Evolutionary conservation across 805 yeast genomes (phyloP).

Genomic region (Candida tibetensis): DNA sequence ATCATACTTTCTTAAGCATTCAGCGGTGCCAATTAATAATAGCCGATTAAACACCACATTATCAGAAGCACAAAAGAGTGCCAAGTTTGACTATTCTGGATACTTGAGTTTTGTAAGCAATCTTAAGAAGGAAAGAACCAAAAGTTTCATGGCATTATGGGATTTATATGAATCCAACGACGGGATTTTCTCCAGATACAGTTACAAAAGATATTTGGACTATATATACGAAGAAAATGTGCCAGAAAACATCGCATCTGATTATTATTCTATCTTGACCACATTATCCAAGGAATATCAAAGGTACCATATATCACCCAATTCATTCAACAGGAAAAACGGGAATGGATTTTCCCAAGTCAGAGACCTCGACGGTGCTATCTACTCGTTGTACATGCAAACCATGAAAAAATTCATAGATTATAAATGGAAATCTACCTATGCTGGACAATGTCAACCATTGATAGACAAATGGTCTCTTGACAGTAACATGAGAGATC

Average conservation of each 20-base stretch:
- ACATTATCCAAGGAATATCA: constrained; percentile 12
- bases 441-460: constrained; percentile 28
- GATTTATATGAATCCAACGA: constrained; percentile 25
- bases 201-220: constrained; percentile 23
- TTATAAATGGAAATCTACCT: constrained; percentile 24
- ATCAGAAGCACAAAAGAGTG: constrained; percentile 28
- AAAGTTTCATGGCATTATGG: constrained; percentile 34
- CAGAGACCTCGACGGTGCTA: constrained; percentile 7
- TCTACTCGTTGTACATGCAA: constrained; percentile 14
- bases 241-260: constrained; percentile 13
- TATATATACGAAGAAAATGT: constrained; percentile 22
- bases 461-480: constrained; percentile 38
- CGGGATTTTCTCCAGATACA: constrained; percentile 21
- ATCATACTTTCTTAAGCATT: constrained; percentile 22
- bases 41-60: constrained; percentile 10
- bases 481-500: constrained; percentile 25
- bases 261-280: constrained; percentile 23
- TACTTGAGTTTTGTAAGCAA: constrained; percentile 26
- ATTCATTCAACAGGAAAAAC: constrained; percentile 19
- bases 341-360: constrained; percentile 2
- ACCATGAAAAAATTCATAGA: constrained; percentile 27
- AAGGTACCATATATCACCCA: constrained; percentile 11
- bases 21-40: constrained; percentile 5
- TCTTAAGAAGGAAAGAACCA: constrained; percentile 24
- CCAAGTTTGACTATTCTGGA: constrained; percentile 39